Evolutionary conservation across 2,329 filamentous ascomycete species (phyloP).

Genomic region (Moelleriella libera): DNA sequence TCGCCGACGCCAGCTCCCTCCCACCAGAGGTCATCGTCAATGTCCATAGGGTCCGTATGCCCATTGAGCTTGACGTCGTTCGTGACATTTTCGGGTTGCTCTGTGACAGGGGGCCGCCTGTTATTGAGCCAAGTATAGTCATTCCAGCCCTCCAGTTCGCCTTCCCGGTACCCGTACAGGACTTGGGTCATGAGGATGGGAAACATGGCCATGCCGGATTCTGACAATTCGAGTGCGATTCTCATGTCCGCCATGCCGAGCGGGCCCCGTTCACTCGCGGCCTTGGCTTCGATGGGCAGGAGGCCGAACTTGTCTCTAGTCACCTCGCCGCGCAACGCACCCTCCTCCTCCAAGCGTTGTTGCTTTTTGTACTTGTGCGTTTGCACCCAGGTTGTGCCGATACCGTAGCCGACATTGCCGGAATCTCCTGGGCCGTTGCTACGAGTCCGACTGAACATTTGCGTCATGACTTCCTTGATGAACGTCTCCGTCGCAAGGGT

Average conservation of each 20-base stretch:
- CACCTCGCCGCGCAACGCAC: conserved; percentile 58
- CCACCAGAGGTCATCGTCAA: conserved; percentile 46
- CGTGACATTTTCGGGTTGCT: conserved; percentile 10
- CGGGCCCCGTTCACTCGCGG: conserved; percentile 55
- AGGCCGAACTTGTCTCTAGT: conserved; percentile 62
- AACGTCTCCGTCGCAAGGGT: conserved; percentile 52
- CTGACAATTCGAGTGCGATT: conserved; percentile 60
- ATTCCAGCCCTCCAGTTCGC: conserved; percentile 55
- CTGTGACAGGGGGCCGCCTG: conserved; percentile 13
- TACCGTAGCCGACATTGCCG: conserved; percentile 47
- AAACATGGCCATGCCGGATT: conserved; percentile 64
- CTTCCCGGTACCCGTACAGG: conserved; percentile 57
- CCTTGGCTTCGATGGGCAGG: conserved; percentile 68
- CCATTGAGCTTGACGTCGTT: conserved; percentile 31
- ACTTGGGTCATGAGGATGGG: conserved; percentile 61
- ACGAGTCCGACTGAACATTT: conserved; percentile 48
- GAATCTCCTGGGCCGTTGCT: conserved; percentile 51
- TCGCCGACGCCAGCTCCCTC: conserved; percentile 28
- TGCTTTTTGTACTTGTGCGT: conserved; percentile 66
- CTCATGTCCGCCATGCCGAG: conserved; percentile 68
- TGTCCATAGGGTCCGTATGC: conserved; percentile 41
- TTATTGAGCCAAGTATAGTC: conserved; percentile 41
- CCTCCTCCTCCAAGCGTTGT: conserved; percentile 62
- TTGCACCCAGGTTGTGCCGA: conserved; percentile 58
- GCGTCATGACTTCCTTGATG: conserved; percentile 50